Percentiles rank a stretch among this genome's conserved stretches.
These are phyloP conservation scores for Syzygium jambos DNA, from an alignment of 345 rosid species.

Conservation along the genomic window DNA sequence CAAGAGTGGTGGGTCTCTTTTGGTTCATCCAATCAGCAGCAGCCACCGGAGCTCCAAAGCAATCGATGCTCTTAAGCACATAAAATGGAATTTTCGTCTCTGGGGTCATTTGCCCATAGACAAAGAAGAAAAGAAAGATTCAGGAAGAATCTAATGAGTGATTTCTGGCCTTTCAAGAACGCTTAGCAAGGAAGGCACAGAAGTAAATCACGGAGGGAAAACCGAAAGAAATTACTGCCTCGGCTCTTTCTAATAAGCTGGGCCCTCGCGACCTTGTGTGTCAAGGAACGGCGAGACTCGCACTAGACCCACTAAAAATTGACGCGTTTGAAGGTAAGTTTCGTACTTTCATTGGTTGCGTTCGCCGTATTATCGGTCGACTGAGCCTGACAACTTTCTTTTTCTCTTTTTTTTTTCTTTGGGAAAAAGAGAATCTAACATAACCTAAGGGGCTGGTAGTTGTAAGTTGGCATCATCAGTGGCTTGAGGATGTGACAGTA, in stretches of 20 bases:
- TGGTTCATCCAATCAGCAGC: slow-evolving; percentile 7
- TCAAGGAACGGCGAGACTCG: not conserved
- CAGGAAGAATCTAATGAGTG: slow-evolving; percentile 3
- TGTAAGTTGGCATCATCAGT: slow-evolving; percentile 1
- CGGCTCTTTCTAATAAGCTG: not conserved
- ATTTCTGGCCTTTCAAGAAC: not conserved
- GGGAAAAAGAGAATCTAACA: not conserved
- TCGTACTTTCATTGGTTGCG: not conserved
- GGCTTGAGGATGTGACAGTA: not conserved
- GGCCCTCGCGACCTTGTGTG: not conserved
- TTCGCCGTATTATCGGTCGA: not conserved
- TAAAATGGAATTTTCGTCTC: not conserved
- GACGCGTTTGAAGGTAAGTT: accelerated
- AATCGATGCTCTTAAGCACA: not conserved
- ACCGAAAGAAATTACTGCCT: not conserved
- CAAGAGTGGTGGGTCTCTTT: not conserved
- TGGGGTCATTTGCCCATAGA: not conserved
- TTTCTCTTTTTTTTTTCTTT: not conserved
- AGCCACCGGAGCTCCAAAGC: not conserved
- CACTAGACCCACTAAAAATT: not conserved
- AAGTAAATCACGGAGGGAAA: not conserved
- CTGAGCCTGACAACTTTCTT: not conserved
- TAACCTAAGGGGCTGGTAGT: not conserved
- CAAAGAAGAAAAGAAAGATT: not conserved
- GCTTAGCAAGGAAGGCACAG: slow-evolving; percentile 1